These are phyloP conservation scores for Leccinum pellstonianum DNA, from an alignment of 768 basidiomycete genomes.

Conservation along the genomic window DNA sequence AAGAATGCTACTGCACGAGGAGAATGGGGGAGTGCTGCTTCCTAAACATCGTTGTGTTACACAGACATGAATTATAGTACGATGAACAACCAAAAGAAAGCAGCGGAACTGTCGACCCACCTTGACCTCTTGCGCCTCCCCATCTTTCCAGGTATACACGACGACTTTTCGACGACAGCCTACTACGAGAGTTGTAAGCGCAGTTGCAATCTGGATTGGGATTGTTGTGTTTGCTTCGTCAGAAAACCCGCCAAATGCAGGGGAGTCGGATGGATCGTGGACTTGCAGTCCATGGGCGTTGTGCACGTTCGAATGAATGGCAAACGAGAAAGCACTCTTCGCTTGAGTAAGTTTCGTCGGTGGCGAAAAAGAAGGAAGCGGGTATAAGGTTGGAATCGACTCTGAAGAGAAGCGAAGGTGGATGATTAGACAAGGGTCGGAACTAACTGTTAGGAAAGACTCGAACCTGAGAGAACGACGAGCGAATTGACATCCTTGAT, in stretches of 20 bases:
- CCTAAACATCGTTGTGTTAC: conserved; percentile 43
- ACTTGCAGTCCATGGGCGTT: conserved; percentile 34
- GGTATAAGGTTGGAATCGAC: conserved; percentile 67
- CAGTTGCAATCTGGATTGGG: conserved; percentile 52
- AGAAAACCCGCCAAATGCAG: conserved; percentile 9
- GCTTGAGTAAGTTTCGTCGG: conserved; percentile 73
- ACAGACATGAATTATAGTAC: not conserved
- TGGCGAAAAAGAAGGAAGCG: conserved; percentile 69
- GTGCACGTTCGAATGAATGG: conserved; percentile 62
- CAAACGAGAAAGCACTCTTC: conserved; percentile 82
- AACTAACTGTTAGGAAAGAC: conserved; percentile 14
- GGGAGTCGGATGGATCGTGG: conserved; percentile 13
- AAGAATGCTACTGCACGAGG: conserved; percentile 83
- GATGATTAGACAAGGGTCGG: not conserved
- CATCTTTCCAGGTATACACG: conserved; percentile 84
- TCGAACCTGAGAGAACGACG: conserved; percentile 75
- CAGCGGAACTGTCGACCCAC: conserved; percentile 38
- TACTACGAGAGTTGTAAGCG: conserved; percentile 76
- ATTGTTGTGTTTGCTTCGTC: conserved; percentile 17
- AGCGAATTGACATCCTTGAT: conserved; percentile 86
- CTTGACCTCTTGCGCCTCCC: conserved; percentile 69
- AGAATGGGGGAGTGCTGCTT: conserved; percentile 82
- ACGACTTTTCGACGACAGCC: conserved; percentile 86
- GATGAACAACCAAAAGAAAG: not conserved
- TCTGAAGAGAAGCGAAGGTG: conserved; percentile 45